phyloP scores from a whole-genome alignment of 2,329 filamentous ascomycete genomes.

The Ophiocordyceps unilateralis region DNA sequence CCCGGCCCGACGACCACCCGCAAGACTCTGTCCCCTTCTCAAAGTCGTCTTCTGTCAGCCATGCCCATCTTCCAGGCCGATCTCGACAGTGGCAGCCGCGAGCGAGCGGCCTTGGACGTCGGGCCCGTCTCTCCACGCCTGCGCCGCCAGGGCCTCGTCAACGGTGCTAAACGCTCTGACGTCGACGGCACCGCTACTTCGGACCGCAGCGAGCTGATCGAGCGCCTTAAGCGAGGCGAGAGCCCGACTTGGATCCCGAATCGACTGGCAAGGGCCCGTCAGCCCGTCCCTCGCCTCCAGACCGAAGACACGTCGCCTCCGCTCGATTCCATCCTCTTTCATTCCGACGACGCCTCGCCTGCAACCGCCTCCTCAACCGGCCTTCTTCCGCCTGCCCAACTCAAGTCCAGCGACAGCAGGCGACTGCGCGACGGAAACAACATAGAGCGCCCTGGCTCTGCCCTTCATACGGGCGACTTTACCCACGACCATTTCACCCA shows the following conservation, averaged over 20 bases:
- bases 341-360: constrained; percentile 3
- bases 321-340: constrained; percentile 21
- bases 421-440: constrained; percentile 40
- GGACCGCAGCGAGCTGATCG: constrained; percentile 65
- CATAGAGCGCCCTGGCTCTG: constrained; percentile 71
- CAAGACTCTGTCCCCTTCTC: not conserved
- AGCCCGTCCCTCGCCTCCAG: too few species aligned
- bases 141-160: constrained; percentile 45
- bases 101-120: constrained; percentile 1
- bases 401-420: too few species aligned
- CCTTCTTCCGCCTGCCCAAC: constrained; percentile 17
- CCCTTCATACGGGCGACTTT: constrained; percentile 51
- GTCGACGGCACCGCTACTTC: constrained; percentile 19
- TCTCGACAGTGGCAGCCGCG: constrained; percentile 16
- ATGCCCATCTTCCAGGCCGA: constrained; percentile 45
- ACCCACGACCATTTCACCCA: constrained; percentile 21
- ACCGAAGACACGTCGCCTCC: constrained; percentile 4
- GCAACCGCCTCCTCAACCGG: constrained; percentile 14
- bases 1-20: too few species aligned
- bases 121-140: constrained; percentile 11
- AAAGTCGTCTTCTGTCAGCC: constrained; percentile 1
- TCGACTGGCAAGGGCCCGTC: too few species aligned
- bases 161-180: constrained; percentile 16
- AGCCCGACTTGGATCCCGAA: constrained; percentile 49
- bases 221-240: constrained; percentile 64